phyloP scores from a whole-genome alignment of 129 eudicot species.

The Tagetes patula region DNA sequence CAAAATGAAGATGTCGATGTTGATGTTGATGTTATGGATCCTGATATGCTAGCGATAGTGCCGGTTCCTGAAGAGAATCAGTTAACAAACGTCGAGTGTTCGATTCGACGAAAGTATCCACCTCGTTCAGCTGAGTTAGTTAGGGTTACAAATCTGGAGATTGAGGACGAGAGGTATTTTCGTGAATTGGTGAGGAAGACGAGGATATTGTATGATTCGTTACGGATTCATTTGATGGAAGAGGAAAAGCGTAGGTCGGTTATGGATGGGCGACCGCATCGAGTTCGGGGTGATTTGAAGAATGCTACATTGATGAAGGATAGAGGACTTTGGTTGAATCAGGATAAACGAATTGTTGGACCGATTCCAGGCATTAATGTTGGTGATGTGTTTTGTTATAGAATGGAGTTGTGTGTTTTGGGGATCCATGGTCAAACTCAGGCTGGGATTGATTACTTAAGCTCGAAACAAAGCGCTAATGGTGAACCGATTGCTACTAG shows the following conservation, averaged over 20 bases:
- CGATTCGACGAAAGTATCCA: not conserved
- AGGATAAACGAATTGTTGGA: slow-evolving; percentile 8
- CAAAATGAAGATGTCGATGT: not conserved
- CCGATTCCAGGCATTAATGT: slow-evolving; percentile 9
- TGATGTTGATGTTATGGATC: not conserved
- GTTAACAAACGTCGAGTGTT: not conserved
- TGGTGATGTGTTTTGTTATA: slow-evolving; percentile 8
- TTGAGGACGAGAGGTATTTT: slow-evolving; percentile 8
- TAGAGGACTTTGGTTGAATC: slow-evolving; percentile 13
- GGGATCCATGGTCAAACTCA: slow-evolving; percentile 3
- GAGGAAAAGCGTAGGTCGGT: not conserved
- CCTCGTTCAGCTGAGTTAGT: slow-evolving; percentile 13
- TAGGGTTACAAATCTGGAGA: slow-evolving; percentile 5
- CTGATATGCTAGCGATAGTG: not conserved
- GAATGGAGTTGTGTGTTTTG: slow-evolving; percentile 12
- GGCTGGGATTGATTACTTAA: slow-evolving; percentile 18
- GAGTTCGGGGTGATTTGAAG: slow-evolving; percentile 15
- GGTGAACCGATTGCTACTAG: slow-evolving; percentile 22
- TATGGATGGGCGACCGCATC: not conserved
- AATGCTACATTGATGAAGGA: not conserved
- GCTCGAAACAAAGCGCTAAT: slow-evolving; percentile 1
- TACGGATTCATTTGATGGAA: not conserved
- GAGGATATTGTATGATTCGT: not conserved
- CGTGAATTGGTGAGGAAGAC: slow-evolving; percentile 7
- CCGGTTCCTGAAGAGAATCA: slow-evolving; percentile 8